Evolutionary conservation across 768 basidiomycete species (phyloP).

Genomic region (Roridomyces roridus): DNA sequence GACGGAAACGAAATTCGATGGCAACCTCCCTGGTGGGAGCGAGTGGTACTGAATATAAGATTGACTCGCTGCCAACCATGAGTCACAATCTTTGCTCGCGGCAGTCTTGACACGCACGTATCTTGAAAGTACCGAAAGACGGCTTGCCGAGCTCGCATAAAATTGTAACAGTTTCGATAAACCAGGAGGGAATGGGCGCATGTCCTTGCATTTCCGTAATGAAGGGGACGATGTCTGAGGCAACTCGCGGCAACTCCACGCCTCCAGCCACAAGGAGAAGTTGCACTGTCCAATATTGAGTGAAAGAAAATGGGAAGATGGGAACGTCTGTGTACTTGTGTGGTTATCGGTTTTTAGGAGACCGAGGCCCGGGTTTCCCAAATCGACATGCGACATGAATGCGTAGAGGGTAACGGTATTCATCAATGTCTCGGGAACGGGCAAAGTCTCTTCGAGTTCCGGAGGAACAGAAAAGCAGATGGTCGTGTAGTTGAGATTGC

Average conservation of each 20-base stretch:
- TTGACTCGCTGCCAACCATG: conserved; percentile 1
- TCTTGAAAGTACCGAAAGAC: conserved; percentile 6
- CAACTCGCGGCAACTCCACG: neutral
- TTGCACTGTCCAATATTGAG: neutral
- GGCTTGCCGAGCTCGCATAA: neutral
- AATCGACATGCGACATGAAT: neutral
- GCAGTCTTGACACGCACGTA: conserved; percentile 3
- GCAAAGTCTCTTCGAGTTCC: conserved; percentile 15
- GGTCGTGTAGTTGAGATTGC: conserved; percentile 27
- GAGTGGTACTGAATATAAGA: conserved; percentile 27
- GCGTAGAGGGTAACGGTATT: neutral
- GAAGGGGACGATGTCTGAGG: conserved; percentile 3
- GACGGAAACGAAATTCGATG: conserved; percentile 28
- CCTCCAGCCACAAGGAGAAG: neutral
- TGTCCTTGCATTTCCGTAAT: neutral
- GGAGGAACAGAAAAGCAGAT: conserved; percentile 21
- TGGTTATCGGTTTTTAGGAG: neutral
- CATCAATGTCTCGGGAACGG: conserved; percentile 4
- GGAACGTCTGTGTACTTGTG: neutral
- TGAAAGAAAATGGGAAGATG: neutral
- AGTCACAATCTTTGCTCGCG: conserved; percentile 3
- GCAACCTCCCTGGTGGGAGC: conserved; percentile 8
- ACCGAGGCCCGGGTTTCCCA: neutral
- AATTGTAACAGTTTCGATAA: conserved; percentile 7
- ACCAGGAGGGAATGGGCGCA: neutral